A percentile compares a stretch with the other conserved stretches of the same genome.
Conservation (phyloP, 2,329 filamentous ascomycete genomes). For the Colletotrichum phormii region DNA sequence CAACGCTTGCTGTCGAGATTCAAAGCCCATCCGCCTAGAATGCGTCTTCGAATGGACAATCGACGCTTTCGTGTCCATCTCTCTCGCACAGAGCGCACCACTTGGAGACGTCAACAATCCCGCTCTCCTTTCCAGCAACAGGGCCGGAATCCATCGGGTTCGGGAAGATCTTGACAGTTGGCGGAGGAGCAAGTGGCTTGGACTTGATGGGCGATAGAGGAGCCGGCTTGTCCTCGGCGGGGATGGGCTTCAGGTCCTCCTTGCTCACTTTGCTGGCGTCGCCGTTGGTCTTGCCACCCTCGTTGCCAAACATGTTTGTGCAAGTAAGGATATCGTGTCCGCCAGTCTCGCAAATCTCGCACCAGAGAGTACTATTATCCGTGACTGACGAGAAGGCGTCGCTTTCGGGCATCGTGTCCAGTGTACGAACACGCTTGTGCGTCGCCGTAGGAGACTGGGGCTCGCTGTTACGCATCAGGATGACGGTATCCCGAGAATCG, state of each 20-base stretch:
- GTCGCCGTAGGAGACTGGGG: conserved; percentile 57
- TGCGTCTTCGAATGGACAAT: conserved; percentile 91
- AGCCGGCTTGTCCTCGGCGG: conserved; percentile 62
- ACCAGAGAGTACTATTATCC: conserved; percentile 83
- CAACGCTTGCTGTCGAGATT: conserved; percentile 9
- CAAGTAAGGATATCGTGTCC: conserved; percentile 96
- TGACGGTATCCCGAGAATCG: conserved; percentile 75
- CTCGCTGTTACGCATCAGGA: conserved; percentile 65
- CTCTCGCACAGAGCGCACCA: conserved; percentile 98
- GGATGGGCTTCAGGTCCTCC: conserved; percentile 50
- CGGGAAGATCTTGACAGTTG: conserved; percentile 62
- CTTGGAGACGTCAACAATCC: conserved; percentile 83
- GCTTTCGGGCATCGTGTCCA: conserved; percentile 78
- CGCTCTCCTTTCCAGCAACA: conserved; percentile 82
- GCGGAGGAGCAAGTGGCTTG: conserved; percentile 54
- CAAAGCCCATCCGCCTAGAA: conserved; percentile 56
- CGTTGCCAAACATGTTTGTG: conserved; percentile 83
- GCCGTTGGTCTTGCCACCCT: conserved; percentile 48
- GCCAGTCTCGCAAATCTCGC: conserved; percentile 92
- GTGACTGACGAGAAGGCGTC: conserved; percentile 77
- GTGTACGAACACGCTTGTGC: conserved; percentile 64
- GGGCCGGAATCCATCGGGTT: conserved; percentile 75
- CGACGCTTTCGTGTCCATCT: conserved; percentile 95
- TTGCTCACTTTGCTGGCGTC: conserved; percentile 44
- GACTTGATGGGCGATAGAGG: conserved; percentile 65